These are phyloP conservation scores for Globisporangium okanoganense DNA, from an alignment of 352 stramenopile species.

Conservation along the genomic window DNA sequence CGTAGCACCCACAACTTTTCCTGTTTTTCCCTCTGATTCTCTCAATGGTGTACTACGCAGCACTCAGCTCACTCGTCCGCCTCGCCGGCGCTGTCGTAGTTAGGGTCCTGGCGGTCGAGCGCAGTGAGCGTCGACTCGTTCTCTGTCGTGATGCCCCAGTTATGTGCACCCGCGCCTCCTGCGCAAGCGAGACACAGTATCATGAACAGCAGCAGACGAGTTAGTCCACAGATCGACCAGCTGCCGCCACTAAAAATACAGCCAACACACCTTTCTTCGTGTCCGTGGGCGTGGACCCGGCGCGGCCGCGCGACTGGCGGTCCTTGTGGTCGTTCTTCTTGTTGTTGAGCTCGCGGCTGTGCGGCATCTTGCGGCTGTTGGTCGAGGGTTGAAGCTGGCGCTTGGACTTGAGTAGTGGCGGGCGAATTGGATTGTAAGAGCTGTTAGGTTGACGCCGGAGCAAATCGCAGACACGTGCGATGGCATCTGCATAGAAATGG, in stretches of 20 bases:
- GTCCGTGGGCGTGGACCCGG: conserved; percentile 9
- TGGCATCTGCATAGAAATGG: not conserved
- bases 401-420: not conserved
- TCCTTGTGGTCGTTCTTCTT: conserved; percentile 88
- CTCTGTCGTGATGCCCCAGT: conserved; percentile 59
- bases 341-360: conserved; percentile 74
- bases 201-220: not conserved
- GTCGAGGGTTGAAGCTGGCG: not conserved
- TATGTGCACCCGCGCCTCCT: conserved; percentile 81
- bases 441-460: not conserved
- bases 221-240: not conserved
- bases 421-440: conserved; percentile 10
- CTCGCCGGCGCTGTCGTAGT: conserved; percentile 72
- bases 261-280: conserved; percentile 11
- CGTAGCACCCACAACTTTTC: not conserved
- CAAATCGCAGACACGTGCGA: not conserved
- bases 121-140: conserved; percentile 35
- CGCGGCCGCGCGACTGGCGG: conserved; percentile 63
- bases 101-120: conserved; percentile 71
- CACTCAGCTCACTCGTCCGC: conserved; percentile 10
- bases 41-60: too few relatives aligned
- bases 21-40: not conserved
- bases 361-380: conserved; percentile 51
- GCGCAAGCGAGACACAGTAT: not conserved
- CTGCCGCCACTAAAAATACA: not conserved